Conservation (phyloP, 768 basidiomycete species). For the Flagelloscypha sp. region DNA sequence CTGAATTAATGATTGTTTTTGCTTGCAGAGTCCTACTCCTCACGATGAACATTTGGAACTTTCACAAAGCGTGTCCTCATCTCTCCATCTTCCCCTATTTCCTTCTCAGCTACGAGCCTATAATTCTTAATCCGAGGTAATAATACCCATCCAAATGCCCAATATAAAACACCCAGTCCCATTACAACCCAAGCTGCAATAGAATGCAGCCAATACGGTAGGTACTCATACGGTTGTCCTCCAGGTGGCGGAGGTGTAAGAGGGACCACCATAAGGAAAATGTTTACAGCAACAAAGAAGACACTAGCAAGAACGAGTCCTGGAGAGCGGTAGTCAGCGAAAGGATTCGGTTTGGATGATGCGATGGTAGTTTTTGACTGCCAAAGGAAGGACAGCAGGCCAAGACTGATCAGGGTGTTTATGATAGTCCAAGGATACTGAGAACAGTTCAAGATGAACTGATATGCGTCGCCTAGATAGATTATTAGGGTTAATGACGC, state of each 20-base stretch:
- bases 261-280: slow-evolving; percentile 50
- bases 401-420: slow-evolving; percentile 20
- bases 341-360: slow-evolving; percentile 13
- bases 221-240: slow-evolving; percentile 34
- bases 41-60: slow-evolving; percentile 5
- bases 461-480: slow-evolving; percentile 66
- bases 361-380: slow-evolving; percentile 16
- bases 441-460: slow-evolving; percentile 42
- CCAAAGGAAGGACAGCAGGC: slow-evolving; percentile 10
- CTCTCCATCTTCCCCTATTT: slow-evolving; percentile 26
- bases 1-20: no score
- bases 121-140: slow-evolving; percentile 24
- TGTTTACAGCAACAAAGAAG: slow-evolving; percentile 51
- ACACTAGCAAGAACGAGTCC: slow-evolving; percentile 25
- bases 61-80: slow-evolving; percentile 14
- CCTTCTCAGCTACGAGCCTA: slow-evolving; percentile 20
- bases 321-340: slow-evolving; percentile 20
- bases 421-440: slow-evolving; percentile 25
- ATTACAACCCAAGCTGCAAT: slow-evolving; percentile 15
- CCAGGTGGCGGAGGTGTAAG: slow-evolving; percentile 42
- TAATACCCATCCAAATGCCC: slow-evolving; percentile 23
- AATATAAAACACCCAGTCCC: slow-evolving; percentile 29
- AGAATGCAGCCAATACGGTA: slow-evolving; percentile 50
- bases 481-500: no score
- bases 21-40: no score